Conservation (phyloP, 1,139 yeast genomes). For the Geotrichum candidum region DNA sequence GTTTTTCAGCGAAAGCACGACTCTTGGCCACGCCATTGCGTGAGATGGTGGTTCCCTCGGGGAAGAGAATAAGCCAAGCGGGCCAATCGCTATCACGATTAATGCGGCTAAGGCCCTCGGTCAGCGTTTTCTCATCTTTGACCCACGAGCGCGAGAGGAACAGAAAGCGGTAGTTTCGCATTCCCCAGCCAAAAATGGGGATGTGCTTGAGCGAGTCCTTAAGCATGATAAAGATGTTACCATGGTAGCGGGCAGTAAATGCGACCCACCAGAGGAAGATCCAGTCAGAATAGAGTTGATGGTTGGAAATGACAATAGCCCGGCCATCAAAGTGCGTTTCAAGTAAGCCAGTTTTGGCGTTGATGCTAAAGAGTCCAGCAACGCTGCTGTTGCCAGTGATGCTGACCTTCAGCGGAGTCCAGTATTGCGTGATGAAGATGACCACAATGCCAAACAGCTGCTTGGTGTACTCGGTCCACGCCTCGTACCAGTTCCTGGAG, state of each 20-base stretch:
- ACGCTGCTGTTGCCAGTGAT: constrained; percentile 33
- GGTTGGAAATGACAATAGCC: constrained; percentile 71
- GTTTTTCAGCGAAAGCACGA: constrained; percentile 49
- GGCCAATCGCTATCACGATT: constrained; percentile 39
- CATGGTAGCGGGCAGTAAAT: constrained; percentile 59
- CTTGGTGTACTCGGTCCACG: constrained; percentile 36
- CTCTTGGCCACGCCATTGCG: constrained; percentile 57
- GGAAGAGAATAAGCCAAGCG: constrained; percentile 62
- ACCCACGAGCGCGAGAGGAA: constrained; percentile 85
- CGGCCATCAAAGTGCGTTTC: constrained; percentile 35
- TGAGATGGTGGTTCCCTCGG: constrained; percentile 91
- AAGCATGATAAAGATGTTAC: constrained; percentile 63
- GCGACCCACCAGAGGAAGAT: constrained; percentile 83
- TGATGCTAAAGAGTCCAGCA: constrained; percentile 26
- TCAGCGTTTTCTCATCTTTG: constrained; percentile 56
- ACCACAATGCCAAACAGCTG: constrained; percentile 36
- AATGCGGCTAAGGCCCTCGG: constrained; percentile 49
- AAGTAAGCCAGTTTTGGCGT: constrained; percentile 25
- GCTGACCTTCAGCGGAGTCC: constrained; percentile 33
- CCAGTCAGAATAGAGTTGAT: constrained; percentile 96
- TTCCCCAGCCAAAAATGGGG: constrained; percentile 83
- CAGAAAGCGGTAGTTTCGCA: constrained; percentile 72
- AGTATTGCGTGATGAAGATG: constrained; percentile 30
- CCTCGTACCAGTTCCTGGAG: constrained; percentile 27
- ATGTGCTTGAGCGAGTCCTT: constrained; percentile 69